Evolutionary conservation across 805 yeast genomes (phyloP).

Genomic region (Wickerhamiella hasegawae): DNA sequence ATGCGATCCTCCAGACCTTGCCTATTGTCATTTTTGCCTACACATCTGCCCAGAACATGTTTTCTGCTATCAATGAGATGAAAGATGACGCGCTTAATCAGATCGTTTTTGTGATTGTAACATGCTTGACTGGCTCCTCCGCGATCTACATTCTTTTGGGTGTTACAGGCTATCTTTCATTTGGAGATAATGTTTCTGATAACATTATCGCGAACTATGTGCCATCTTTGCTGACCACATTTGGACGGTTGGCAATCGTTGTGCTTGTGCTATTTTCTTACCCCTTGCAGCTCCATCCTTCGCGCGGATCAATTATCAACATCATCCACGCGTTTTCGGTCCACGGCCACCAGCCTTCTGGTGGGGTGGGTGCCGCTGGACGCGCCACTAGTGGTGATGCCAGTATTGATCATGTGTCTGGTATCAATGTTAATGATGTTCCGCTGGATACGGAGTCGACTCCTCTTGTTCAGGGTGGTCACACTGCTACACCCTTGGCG

Average conservation of each 20-base stretch:
- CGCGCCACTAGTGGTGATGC: background rate
- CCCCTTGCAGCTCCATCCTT: conserved; percentile 84
- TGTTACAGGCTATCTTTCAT: conserved; percentile 66
- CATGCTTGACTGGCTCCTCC: conserved; percentile 46
- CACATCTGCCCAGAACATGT: conserved; percentile 94
- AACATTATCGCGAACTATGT: conserved; percentile 72
- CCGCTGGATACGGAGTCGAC: conserved; percentile 1
- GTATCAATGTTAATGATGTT: background rate
- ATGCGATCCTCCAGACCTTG: conserved; percentile 46
- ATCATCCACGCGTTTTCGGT: conserved; percentile 31
- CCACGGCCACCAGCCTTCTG: background rate
- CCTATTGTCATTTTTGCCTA: conserved; percentile 91
- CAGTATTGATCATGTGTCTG: background rate
- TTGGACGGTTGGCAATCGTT: conserved; percentile 71
- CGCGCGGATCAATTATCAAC: conserved; percentile 66
- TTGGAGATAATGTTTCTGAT: conserved; percentile 66
- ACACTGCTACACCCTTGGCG: conserved; percentile 3
- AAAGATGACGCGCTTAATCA: conserved; percentile 33
- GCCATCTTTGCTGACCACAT: conserved; percentile 42
- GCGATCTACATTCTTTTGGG: conserved; percentile 58
- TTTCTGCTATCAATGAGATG: conserved; percentile 73
- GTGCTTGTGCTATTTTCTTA: conserved; percentile 68
- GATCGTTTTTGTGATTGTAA: conserved; percentile 31
- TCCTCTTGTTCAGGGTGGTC: conserved; percentile 3
- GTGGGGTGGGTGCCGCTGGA: background rate